phyloP scores from a whole-genome alignment of 2,329 filamentous ascomycete species.

The Pseudocercospora vitis region DNA sequence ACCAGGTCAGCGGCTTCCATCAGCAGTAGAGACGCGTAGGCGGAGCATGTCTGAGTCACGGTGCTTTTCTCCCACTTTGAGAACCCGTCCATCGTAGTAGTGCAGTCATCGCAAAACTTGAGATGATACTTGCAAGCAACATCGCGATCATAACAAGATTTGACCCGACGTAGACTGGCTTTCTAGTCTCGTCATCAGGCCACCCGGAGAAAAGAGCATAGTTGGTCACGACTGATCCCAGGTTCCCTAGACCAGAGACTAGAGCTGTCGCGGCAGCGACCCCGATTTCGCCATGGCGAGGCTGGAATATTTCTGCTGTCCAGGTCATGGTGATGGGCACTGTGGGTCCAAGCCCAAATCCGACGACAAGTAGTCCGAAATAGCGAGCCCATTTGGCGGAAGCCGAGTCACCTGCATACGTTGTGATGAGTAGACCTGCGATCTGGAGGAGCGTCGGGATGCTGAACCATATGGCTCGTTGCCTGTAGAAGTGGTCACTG shows the following conservation, averaged over 20 bases:
- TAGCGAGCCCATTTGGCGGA: conserved; percentile 73
- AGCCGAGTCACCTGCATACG: conserved; percentile 66
- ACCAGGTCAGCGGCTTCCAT: too few species aligned
- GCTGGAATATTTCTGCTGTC: conserved; percentile 88
- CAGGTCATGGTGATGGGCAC: conserved; percentile 94
- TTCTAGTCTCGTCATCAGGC: conserved; percentile 67
- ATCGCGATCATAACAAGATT: conserved; percentile 90
- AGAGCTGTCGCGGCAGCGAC: conserved; percentile 83
- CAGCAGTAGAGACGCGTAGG: too few species aligned
- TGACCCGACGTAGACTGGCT: conserved; percentile 49
- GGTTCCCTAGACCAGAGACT: conserved; percentile 82
- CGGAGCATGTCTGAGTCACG: neutral
- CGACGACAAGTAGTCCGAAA: conserved; percentile 83
- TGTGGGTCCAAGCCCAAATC: conserved; percentile 85
- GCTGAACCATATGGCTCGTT: conserved; percentile 79
- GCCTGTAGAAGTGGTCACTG: conserved; percentile 80
- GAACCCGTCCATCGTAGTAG: conserved; percentile 51
- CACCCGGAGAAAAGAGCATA: conserved; percentile 88
- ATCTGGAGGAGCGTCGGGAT: conserved; percentile 76
- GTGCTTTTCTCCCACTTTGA: neutral
- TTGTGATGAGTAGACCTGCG: conserved; percentile 74
- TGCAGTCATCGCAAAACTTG: conserved; percentile 67
- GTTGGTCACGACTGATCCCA: conserved; percentile 82
- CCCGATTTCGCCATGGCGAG: conserved; percentile 83
- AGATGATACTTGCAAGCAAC: conserved; percentile 71